A percentile compares a stretch with the other conserved stretches of the same genome.
phyloP scores from a whole-genome alignment of 805 yeast genomes.

The Saturnispora mendoncae region DNA sequence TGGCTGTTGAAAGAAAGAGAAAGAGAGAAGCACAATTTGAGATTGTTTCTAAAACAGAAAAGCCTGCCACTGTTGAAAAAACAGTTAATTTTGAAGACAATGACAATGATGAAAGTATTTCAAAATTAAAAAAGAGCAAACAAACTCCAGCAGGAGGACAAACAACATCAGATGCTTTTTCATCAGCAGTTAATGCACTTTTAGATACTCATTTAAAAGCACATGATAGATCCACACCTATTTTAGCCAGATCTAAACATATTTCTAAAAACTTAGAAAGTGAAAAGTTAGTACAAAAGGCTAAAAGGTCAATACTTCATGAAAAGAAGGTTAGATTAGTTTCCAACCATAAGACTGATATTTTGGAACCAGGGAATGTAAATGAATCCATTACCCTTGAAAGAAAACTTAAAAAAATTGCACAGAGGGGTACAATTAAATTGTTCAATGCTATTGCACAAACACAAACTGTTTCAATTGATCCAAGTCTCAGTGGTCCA shows the following conservation, averaged over 20 bases:
- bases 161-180: constrained; percentile 71
- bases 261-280: constrained; percentile 63
- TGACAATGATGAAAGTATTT: constrained; percentile 15
- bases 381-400: constrained; percentile 45
- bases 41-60: neutral
- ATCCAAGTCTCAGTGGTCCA: constrained; percentile 28
- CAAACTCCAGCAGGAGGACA: constrained; percentile 48
- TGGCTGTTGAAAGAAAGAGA: neutral
- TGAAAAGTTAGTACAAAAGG: constrained; percentile 77
- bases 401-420: constrained; percentile 61
- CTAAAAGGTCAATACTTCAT: constrained; percentile 54
- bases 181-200: constrained; percentile 76
- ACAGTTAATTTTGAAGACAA: constrained; percentile 14
- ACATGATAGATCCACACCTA: constrained; percentile 82
- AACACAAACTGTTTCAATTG: constrained; percentile 67
- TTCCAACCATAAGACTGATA: constrained; percentile 55
- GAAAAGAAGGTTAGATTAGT: constrained; percentile 67
- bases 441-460: constrained; percentile 27
- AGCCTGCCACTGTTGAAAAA: neutral
- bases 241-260: constrained; percentile 73
- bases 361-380: constrained; percentile 48
- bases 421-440: constrained; percentile 28
- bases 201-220: constrained; percentile 81
- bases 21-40: neutral
- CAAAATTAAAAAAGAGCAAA: constrained; percentile 18